Conservation (phyloP, 2,329 filamentous ascomycete species). For the Stylonectria norvegica region DNA sequence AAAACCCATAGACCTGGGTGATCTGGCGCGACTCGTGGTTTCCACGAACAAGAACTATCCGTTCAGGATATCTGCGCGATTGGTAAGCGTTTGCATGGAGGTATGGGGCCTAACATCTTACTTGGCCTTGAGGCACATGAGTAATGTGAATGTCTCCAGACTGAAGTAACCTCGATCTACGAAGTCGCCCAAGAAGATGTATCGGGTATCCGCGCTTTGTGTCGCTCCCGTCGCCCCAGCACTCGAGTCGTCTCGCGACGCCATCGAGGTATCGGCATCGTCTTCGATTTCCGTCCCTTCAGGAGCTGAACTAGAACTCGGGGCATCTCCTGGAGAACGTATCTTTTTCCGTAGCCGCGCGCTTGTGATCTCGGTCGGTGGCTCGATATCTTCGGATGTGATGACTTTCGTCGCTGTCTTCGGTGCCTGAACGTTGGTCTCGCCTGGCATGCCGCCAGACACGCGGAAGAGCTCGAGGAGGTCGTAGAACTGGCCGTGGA, state of each 20-base stretch:
- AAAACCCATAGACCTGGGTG: conserved; percentile 98
- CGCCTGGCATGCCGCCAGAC: conserved; percentile 92
- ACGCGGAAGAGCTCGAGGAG: conserved; percentile 95
- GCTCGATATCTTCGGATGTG: conserved; percentile 87
- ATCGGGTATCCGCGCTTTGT: conserved; percentile 53
- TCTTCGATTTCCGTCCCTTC: conserved; percentile 44
- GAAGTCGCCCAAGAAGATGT: conserved; percentile 77
- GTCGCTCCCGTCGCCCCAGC: conserved; percentile 35
- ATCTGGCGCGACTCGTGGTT: conserved; percentile 98
- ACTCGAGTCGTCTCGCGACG: conserved; percentile 33
- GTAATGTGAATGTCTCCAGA: conserved; percentile 93
- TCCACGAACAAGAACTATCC: conserved; percentile 92
- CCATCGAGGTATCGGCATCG: conserved; percentile 27
- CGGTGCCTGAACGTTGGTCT: conserved; percentile 66
- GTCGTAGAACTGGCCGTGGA: conserved; percentile 98
- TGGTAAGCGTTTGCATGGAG: conserved; percentile 18
- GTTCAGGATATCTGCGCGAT: conserved; percentile 73
- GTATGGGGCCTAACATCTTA: conserved; percentile 28
- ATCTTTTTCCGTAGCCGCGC: conserved; percentile 85
- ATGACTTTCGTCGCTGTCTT: conserved; percentile 71
- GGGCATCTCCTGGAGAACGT: conserved; percentile 42
- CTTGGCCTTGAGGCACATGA: conserved; percentile 88
- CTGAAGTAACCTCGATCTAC: conserved; percentile 97
- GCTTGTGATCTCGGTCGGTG: conserved; percentile 82
- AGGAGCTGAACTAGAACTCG: conserved; percentile 49